These are phyloP conservation scores for Clavispora vitiphila DNA, from an alignment of 805 yeast genomes.

Conservation along the genomic window DNA sequence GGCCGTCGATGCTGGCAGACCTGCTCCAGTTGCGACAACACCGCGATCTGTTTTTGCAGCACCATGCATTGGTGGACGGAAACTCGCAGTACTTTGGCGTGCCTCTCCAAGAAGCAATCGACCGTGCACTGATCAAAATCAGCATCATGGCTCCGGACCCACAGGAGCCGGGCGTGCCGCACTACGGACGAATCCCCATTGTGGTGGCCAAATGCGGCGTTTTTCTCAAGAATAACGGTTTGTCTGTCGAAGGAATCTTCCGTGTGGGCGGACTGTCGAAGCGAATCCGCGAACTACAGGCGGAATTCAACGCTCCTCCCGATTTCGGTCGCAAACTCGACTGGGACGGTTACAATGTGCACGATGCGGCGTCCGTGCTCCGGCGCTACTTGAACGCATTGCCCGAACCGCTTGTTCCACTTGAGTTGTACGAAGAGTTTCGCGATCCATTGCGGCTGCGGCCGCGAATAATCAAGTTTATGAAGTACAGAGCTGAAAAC, in stretches of 20 bases:
- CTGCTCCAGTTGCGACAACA: conserved; percentile 35
- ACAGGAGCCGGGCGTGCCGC: conserved; percentile 36
- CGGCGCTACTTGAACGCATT: conserved; percentile 81
- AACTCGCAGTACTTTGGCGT: conserved; percentile 71
- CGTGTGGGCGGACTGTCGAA: conserved; percentile 89
- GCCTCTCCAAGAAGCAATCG: conserved; percentile 63
- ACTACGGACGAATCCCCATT: conserved; percentile 85
- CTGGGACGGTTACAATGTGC: conserved; percentile 94
- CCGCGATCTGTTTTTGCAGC: conserved; percentile 46
- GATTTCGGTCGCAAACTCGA: conserved; percentile 79
- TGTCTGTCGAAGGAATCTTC: conserved; percentile 85
- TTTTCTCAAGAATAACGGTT: conserved; percentile 69
- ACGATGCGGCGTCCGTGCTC: conserved; percentile 90
- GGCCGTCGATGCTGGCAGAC: conserved; percentile 11
- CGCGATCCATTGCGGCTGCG: conserved; percentile 67
- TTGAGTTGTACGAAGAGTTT: conserved; percentile 68
- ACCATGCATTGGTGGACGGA: conserved; percentile 39
- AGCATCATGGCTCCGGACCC: conserved; percentile 50
- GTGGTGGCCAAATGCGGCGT: conserved; percentile 96
- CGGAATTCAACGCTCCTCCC: conserved; percentile 80
- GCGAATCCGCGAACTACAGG: conserved; percentile 81
- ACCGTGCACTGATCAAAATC: conserved; percentile 73
- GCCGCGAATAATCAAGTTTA: conserved; percentile 60
- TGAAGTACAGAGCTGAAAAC: conserved; percentile 53
- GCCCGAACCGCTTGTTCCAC: conserved; percentile 89